A percentile compares a stretch with the other conserved stretches of the same genome.
Evolutionary conservation across 164 flowering plant genomes (phyloP).

Genomic region (Vitis cinerea): DNA sequence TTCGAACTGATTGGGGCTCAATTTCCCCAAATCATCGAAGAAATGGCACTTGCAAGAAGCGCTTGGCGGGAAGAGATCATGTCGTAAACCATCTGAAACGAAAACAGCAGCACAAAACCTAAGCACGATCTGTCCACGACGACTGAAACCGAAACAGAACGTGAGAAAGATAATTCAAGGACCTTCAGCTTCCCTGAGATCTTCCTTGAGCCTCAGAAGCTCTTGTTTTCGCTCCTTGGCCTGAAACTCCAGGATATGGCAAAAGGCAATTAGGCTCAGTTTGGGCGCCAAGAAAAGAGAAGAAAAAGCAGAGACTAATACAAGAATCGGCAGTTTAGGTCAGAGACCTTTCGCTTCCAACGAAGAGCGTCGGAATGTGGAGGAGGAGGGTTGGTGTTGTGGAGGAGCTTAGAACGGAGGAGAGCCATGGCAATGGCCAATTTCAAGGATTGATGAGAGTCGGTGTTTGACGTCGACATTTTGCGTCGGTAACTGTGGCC

Average conservation of each 20-base stretch:
- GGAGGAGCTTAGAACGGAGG: conserved; percentile 52
- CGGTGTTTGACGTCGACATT: not conserved
- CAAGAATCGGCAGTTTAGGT: not conserved
- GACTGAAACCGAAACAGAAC: not conserved
- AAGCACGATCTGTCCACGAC: not conserved
- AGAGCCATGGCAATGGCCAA: conserved; percentile 72
- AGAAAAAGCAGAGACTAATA: not conserved
- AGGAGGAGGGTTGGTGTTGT: conserved; percentile 4
- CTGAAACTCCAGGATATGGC: conserved; percentile 27
- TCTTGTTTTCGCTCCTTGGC: conserved; percentile 82
- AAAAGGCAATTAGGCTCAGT: not conserved
- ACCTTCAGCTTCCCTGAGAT: conserved; percentile 80
- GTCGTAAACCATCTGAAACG: conserved; percentile 52
- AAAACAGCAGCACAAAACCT: conserved; percentile 2
- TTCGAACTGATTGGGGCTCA: conserved; percentile 28
- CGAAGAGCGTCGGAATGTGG: conserved; percentile 52
- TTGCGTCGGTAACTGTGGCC: too few relatives aligned
- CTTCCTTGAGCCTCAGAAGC: conserved; percentile 60
- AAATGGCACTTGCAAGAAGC: conserved; percentile 91
- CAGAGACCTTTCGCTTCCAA: conserved; percentile 77
- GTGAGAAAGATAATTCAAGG: not conserved
- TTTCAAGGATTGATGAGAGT: conserved; percentile 39
- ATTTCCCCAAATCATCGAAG: conserved; percentile 59
- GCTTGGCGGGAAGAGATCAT: conserved; percentile 53
- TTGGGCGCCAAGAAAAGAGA: not conserved